Base-by-base conservation (phyloP, 768 basidiomycete genomes). In the Naganishia antarctica region DNA sequence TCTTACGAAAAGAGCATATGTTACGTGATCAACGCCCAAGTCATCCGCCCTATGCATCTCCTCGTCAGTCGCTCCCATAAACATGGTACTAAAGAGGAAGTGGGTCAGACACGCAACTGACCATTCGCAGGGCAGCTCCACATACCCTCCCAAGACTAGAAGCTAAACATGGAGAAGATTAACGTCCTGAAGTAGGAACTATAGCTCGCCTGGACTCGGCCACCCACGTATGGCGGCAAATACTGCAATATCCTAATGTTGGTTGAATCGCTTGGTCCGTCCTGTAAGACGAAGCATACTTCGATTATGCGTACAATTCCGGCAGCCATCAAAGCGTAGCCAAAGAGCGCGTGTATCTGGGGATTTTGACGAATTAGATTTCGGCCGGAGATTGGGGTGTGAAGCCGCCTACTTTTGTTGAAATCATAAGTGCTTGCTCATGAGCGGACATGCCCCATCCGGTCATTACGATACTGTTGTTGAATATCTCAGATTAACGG, bases 381-480 rank as follows among this genome's bases (percentile, higher is more conserved):
- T 31, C 29, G 23, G 44, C 62, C 40, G 13, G 28, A 47, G 44
- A 44, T 5, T 59, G 43, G 1, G 5, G 31, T n/a, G 23, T 26
- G 13, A 18, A 37, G 16, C 37, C 48, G 45, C 70, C 50, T 60
- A 90, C 90, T 80, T 85, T 85, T 0, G 90, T 89, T 0, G 90
- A 90, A 41, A 93, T 80, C 84, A 85, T 86, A 51, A 91, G 81
- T 4, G 84, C 85, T 79, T 97, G 92, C 0, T 84, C 84, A 68
- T 96, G 92, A 46, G 89, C 86, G 0, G 88, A 88, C 89, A 96
- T 93, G 0, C 87, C 91, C 86, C 89, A 94, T 6, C 93, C 93
- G 0, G 93, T 96, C 64, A 96, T 80, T 64, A 91, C 86, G 68
- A 93, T 87, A 50, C 88, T 91, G 25, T 26, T 49, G 26, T 65